These are phyloP conservation scores for Theileria sp. DNA, from an alignment of 169 alveolate species.

Conservation along the genomic window DNA sequence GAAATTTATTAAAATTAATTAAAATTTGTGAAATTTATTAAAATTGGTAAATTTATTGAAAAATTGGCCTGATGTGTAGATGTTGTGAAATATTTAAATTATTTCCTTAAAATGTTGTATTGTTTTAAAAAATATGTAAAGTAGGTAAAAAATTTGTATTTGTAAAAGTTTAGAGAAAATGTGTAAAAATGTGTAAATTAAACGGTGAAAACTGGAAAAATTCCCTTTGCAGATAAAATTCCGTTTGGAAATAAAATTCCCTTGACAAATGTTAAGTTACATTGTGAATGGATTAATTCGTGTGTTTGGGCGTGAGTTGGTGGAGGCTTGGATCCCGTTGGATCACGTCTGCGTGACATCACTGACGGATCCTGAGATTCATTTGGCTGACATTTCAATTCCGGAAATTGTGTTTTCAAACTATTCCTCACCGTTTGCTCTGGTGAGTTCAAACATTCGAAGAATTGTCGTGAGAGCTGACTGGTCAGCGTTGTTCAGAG, in stretches of 20 bases:
- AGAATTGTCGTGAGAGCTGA: constrained; percentile 73
- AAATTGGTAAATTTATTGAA: too few species aligned
- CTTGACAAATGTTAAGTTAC: constrained; percentile 56
- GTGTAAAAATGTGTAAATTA: not conserved
- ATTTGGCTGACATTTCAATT: constrained; percentile 75
- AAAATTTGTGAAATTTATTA: too few species aligned
- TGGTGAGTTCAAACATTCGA: constrained; percentile 77
- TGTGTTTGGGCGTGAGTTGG: constrained; percentile 72
- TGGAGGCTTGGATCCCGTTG: constrained; percentile 78
- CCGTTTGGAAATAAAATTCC: too few species aligned
- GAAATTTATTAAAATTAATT: too few species aligned
- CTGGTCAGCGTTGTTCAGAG: constrained; percentile 68
- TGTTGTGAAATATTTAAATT: too few species aligned
- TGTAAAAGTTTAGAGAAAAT: not conserved
- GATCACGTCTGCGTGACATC: constrained; percentile 72
- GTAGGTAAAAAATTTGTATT: too few species aligned
- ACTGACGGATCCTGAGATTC: constrained; percentile 75
- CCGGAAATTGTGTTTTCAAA: constrained; percentile 79
- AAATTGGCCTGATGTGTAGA: too few species aligned
- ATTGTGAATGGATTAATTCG: constrained; percentile 70
- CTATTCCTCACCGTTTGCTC: constrained; percentile 77
- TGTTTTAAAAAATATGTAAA: too few species aligned
- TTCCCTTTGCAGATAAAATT: too few species aligned
- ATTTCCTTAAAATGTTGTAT: too few species aligned
- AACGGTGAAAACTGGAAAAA: not conserved